These are phyloP conservation scores for Eleusine coracana DNA, from an alignment of 176 grass and related monocot genomes.

Conservation along the genomic window DNA sequence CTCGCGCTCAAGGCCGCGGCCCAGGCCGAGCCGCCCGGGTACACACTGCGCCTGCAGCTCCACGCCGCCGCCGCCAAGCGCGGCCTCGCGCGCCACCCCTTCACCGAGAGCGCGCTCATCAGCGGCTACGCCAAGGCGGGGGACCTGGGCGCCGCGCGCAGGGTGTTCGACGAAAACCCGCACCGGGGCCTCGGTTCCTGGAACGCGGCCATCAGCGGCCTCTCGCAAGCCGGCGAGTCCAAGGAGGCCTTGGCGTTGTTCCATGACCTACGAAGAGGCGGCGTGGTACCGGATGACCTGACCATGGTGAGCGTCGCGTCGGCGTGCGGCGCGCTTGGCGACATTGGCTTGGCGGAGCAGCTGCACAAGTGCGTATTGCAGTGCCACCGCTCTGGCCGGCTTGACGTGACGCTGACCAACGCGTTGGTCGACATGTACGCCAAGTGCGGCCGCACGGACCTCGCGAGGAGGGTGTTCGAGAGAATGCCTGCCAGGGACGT, in stretches of 20 bases:
- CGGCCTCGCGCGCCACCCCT: conserved; percentile 39
- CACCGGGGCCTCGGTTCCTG: conserved; percentile 41
- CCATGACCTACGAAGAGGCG: conserved; percentile 29
- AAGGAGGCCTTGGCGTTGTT: conserved; percentile 37
- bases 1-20: conserved; percentile 51
- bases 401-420: conserved; percentile 47
- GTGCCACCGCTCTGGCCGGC: conserved; percentile 23
- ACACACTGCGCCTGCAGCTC: conserved; percentile 37
- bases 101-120: conserved; percentile 57
- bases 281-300: conserved; percentile 37
- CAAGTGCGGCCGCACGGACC: conserved; percentile 49
- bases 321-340: conserved; percentile 34
- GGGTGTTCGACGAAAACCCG: conserved; percentile 53
- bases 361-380: conserved; percentile 52
- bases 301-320: conserved; percentile 51
- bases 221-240: conserved; percentile 36
- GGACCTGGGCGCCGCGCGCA: conserved; percentile 21
- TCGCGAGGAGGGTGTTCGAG: conserved; percentile 38
- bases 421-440: conserved; percentile 47
- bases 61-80: conserved; percentile 42
- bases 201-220: conserved; percentile 44
- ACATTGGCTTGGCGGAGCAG: conserved; percentile 41
- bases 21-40: background rate
- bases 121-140: conserved; percentile 32
- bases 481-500: conserved; percentile 37